Conservation (phyloP, 257 asterid genomes). For the Osmanthus fragrans region DNA sequence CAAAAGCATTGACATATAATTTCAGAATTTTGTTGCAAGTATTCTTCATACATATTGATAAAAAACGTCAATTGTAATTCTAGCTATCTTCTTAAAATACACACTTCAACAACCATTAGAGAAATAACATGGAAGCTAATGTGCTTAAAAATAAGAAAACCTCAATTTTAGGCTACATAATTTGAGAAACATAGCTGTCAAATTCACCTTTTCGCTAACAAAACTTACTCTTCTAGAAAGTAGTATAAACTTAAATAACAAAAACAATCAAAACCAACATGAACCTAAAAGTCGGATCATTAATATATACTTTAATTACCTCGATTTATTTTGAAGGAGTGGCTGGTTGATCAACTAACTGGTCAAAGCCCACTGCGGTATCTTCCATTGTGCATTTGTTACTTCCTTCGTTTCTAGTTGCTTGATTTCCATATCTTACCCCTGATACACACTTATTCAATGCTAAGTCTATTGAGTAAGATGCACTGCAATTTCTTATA, state of each 20-base stretch:
- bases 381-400: not conserved
- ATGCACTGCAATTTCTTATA: not conserved
- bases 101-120: not conserved
- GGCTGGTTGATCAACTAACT: not conserved
- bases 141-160: not conserved
- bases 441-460: not conserved
- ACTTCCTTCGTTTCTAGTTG: not conserved
- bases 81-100: conserved; percentile 8
- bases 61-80: not conserved
- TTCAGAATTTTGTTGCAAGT: not conserved
- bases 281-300: no score
- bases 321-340: no score
- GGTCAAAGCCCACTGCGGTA: not conserved
- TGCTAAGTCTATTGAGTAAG: not conserved
- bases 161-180: not conserved
- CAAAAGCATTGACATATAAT: not conserved
- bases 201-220: not conserved
- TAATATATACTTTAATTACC: no score
- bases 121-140: not conserved
- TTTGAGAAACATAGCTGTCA: not conserved
- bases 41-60: not conserved
- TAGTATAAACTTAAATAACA: not conserved
- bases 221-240: not conserved
- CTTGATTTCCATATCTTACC: not conserved
- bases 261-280: no score